Evolutionary conservation across 768 basidiomycete genomes (phyloP).

Genomic region (Lactarius deliciosus): DNA sequence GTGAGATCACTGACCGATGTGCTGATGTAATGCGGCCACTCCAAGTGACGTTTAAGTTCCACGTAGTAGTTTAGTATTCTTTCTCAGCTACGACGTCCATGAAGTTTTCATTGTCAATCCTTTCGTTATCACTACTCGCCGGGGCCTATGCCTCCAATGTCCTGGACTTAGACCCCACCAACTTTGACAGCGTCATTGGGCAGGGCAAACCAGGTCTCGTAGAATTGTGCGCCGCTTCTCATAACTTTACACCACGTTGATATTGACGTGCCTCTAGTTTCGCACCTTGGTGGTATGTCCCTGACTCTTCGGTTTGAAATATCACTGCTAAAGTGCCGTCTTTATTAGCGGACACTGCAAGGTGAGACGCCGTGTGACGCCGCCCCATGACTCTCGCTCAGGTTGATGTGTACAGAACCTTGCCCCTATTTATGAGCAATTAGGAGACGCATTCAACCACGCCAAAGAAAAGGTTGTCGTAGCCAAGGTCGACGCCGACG

Average conservation of each 20-base stretch:
- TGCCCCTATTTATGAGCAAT: slow-evolving; percentile 83
- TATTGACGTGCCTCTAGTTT: slow-evolving; percentile 48
- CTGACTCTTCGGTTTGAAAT: not conserved
- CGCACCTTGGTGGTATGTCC: slow-evolving; percentile 82
- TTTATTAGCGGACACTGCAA: slow-evolving; percentile 78
- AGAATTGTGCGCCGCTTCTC: slow-evolving; percentile 72
- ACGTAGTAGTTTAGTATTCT: slow-evolving; percentile 12
- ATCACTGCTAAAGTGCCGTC: not conserved
- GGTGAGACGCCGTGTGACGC: slow-evolving; percentile 40
- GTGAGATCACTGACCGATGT: not conserved
- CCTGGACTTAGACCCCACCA: slow-evolving; percentile 68
- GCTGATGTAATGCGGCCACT: slow-evolving; percentile 14
- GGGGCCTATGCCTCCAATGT: slow-evolving; percentile 76
- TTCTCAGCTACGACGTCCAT: slow-evolving; percentile 41
- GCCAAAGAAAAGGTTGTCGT: slow-evolving; percentile 81
- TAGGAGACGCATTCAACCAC: slow-evolving; percentile 82
- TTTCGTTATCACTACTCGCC: slow-evolving; percentile 56
- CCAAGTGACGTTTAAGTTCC: not conserved
- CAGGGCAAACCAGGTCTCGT: slow-evolving; percentile 81
- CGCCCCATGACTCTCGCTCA: not conserved
- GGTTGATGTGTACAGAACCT: slow-evolving; percentile 57
- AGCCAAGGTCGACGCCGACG: slow-evolving; percentile 93
- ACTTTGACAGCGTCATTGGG: slow-evolving; percentile 76
- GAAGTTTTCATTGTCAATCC: slow-evolving; percentile 56
- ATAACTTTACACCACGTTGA: not conserved